Base-by-base conservation (phyloP, 352 stramenopile species). In the Peronospora farinosa region DNA sequence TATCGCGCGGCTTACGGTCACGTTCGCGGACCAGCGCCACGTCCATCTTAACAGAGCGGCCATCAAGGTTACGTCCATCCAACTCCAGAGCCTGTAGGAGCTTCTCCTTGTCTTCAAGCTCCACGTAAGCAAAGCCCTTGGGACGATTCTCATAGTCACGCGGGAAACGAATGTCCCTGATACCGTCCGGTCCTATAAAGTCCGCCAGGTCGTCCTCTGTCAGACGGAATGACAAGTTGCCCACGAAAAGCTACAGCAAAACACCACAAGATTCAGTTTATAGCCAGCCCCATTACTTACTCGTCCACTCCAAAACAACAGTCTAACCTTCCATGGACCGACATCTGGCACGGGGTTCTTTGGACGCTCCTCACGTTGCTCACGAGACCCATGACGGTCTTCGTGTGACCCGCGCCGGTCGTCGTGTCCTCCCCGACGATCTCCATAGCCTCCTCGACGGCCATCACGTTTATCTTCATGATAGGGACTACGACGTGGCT, bases 61-160 rank as follows among this genome's bases (percentile, higher is more conserved):
- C 69, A 44, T 63, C 51, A 23, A 60, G 7, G 8, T 51, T 47
- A 17, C 43, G 37, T n/a, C 66, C 62, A 25, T 95, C 81, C 13
- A 86, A 51, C 50, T 77, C 53, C 21, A 95, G 66, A 8, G 84
- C 80, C 36, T 66, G 40, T 17, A 88, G 63, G 4, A 93, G 78
- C 36, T 67, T 57, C 25, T 93, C 74, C 39, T 76, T 83, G 25
- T 75, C 63, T 9, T 53, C 53, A 48, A 93, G 93, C 57, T 93
- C 82, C 7, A 95, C 78, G 64, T 92, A 95, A 12, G 82, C 84
- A 56, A 89, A 88, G 38, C 84, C 84, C 63, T 88, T 89, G 15
- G 77, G 70, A 12, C 78, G 76, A 53, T 87, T 69, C 15, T 84
- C 65, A 21, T 53, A 65, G 49, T 95, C 80, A n/a, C 67, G 57